A percentile compares a stretch with the other conserved stretches of the same genome.
Conservation (phyloP, 345 rosid species). For the Sonneratia caseolaris region DNA sequence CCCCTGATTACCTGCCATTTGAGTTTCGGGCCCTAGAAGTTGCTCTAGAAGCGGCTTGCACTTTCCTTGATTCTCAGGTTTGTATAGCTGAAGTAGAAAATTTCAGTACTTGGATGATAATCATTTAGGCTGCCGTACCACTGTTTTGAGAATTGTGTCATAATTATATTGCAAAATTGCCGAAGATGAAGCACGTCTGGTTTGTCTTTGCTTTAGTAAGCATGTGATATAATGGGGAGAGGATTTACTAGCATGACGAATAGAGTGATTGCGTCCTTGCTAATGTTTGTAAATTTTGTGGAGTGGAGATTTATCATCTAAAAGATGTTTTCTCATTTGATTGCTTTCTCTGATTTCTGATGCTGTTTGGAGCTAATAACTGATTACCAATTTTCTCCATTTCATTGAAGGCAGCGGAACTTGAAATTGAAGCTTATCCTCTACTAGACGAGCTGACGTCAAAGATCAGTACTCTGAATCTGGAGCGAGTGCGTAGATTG, state of each 20-base stretch:
- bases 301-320: not conserved
- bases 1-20: conserved; percentile 94
- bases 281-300: not conserved
- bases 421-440: conserved; percentile 99
- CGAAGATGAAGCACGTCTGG: not conserved
- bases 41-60: conserved; percentile 96
- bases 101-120: not conserved
- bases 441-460: conserved; percentile 90
- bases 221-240: not conserved
- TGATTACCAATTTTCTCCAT: not conserved
- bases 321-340: not conserved
- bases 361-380: not conserved
- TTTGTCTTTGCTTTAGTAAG: not conserved
- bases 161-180: not conserved
- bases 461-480: conserved; percentile 90
- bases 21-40: conserved; percentile 96
- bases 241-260: not conserved
- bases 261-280: not conserved
- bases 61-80: conserved; percentile 98
- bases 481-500: conserved; percentile 91
- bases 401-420: conserved; percentile 79
- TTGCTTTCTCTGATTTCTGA: not conserved
- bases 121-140: not conserved
- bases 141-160: not conserved
- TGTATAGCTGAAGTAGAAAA: conserved; percentile 8